Evolutionary conservation across 2,329 filamentous ascomycete genomes (phyloP), one percentile per base, ranked within the genome.

Genomic region (Verticillium dahliae): DNA sequence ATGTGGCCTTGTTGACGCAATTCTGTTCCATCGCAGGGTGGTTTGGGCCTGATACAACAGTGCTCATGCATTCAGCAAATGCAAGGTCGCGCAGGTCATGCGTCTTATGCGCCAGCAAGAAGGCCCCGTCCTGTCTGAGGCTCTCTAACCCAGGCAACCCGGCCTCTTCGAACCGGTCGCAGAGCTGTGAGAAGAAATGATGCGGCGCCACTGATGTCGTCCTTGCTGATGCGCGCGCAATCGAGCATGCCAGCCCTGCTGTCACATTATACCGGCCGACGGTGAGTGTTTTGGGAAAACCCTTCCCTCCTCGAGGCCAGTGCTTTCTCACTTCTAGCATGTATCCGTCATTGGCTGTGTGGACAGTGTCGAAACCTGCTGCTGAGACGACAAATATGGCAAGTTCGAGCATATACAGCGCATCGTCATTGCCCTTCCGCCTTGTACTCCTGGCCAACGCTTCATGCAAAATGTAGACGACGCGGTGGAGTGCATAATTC

Each of bases 61-160:
- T n/a, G 10, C 45, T 18, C 18, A 56, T 10, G 27, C 71, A 75
- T 65, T 85, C 83, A 3, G 82, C 83, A 66, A 81, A 84, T 10
- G 78, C 79, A 50, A 85, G 75, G 65, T 85, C 82, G 33, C 79
- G 73, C 6, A 85, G 71, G 65, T 83, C 79, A 60, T 79, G 80
- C 14, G 81, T 85, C 60, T 78, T 75, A 62, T 82, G 79, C 1
- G 83, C 82, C 34, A 85, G 70, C 35, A 78, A 68, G 65, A 85
- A 83, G 0, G 82, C 82, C 1, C 76, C 76, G 35, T 83, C 80
- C 2, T 73, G 71, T 35, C 74, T 74, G 38, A 85, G 69, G 22
- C 72, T 74, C 35, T 69, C 65, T 6, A 78, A 70, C 10, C 64
- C 64, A 3, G 71, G 68, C 5, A 79, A 64, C 2, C 65, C 65